These are phyloP conservation scores for Venturia oleaginea DNA, from an alignment of 2,329 filamentous ascomycete species.

Conservation along the genomic window DNA sequence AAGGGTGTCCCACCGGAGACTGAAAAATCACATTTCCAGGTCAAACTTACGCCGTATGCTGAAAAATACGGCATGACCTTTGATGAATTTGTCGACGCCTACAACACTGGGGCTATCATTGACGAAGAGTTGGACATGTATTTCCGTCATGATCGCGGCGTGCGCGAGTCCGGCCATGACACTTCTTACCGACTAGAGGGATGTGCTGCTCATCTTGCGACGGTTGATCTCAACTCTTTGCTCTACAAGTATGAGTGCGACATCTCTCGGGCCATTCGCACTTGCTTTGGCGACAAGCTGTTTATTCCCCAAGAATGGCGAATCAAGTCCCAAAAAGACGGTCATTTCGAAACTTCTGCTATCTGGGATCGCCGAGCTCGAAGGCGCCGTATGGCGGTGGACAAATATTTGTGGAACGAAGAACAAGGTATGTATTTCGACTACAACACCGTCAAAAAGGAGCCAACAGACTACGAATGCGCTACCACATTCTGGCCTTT, in stretches of 20 bases:
- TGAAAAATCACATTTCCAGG: constrained; percentile 76
- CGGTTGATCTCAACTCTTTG: constrained; percentile 87
- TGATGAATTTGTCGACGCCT: constrained; percentile 75
- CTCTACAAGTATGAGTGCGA: constrained; percentile 97
- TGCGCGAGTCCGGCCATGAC: constrained; percentile 93
- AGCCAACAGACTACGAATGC: constrained; percentile 77
- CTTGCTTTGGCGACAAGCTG: constrained; percentile 73
- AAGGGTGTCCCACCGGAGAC: constrained; percentile 85
- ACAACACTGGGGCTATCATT: constrained; percentile 66
- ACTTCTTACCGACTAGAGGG: constrained; percentile 89
- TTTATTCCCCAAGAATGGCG: constrained; percentile 77
- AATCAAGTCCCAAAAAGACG: constrained; percentile 52
- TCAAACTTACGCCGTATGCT: constrained; percentile 71
- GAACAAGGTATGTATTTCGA: constrained; percentile 95
- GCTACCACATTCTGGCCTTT: constrained; percentile 96
- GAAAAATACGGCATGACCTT: constrained; percentile 77
- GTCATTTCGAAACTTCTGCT: constrained; percentile 70
- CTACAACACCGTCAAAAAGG: constrained; percentile 76
- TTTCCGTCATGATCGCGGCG: constrained; percentile 90
- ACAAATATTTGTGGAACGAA: constrained; percentile 91
- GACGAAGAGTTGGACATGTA: constrained; percentile 92
- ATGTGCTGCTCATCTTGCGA: constrained; percentile 79
- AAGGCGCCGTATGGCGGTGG: constrained; percentile 73
- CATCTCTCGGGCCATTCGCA: constrained; percentile 78
- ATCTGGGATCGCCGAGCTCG: constrained; percentile 85